phyloP scores from a whole-genome alignment of 352 stramenopile species.

The Phytophthora boehmeriae region DNA sequence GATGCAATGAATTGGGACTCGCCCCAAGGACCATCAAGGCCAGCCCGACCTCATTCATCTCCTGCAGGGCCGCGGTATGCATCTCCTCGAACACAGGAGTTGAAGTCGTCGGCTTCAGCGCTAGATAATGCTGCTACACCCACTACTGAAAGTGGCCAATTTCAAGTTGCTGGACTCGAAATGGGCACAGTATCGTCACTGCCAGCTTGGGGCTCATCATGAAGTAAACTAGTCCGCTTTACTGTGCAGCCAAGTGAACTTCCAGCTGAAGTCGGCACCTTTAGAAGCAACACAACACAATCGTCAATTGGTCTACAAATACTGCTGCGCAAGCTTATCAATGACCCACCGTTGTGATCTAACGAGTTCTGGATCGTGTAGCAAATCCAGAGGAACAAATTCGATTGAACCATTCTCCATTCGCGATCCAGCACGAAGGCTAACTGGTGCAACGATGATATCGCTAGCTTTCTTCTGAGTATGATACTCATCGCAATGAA shows the following conservation, averaged over 20 bases:
- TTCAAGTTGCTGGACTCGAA: conserved; percentile 4
- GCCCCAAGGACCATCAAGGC: conserved; percentile 12
- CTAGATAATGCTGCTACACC: neutral
- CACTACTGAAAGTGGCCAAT: neutral
- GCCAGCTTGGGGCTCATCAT: too few species aligned
- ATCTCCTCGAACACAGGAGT: conserved; percentile 30
- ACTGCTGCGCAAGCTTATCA: neutral
- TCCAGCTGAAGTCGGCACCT: conserved; percentile 33
- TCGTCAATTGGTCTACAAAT: neutral
- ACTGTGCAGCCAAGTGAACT: conserved; percentile 21
- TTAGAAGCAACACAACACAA: neutral
- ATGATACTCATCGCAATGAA: conserved; percentile 22
- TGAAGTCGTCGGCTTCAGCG: conserved; percentile 26
- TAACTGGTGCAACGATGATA: conserved; percentile 37
- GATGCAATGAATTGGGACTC: too few species aligned
- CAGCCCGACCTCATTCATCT: conserved; percentile 56
- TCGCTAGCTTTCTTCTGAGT: conserved; percentile 25
- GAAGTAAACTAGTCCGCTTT: too few species aligned
- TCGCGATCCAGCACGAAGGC: conserved; percentile 48
- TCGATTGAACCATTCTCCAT: conserved; percentile 41
- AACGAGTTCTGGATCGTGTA: conserved; percentile 46
- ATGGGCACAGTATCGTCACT: neutral
- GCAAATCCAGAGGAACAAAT: conserved; percentile 52
- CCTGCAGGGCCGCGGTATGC: conserved; percentile 38
- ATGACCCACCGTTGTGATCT: conserved; percentile 32